Percentiles rank a stretch among this genome's conserved stretches.
These are phyloP conservation scores for Trichoderma brevicompactum DNA, from an alignment of 2,329 filamentous ascomycete genomes.

Conservation along the genomic window DNA sequence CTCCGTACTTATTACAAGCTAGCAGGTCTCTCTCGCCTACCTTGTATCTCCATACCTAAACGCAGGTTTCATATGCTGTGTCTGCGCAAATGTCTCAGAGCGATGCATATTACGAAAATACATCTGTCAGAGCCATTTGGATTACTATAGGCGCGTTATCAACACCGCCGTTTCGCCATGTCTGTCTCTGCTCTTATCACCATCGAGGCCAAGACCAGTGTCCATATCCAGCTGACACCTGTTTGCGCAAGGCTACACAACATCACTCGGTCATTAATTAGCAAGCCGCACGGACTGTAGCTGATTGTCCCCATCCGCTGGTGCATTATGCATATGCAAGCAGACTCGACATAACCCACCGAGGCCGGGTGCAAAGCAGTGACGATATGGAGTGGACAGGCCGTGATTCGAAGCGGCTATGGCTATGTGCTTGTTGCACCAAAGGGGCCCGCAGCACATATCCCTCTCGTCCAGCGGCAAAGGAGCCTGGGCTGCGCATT, in stretches of 20 bases:
- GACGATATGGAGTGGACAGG: neutral
- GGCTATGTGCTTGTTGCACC: neutral
- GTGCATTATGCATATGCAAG: constrained; percentile 13
- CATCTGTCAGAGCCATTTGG: constrained; percentile 1
- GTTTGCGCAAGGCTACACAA: constrained; percentile 5
- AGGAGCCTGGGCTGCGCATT: neutral
- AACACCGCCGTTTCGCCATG: neutral
- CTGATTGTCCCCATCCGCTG: neutral
- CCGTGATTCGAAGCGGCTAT: neutral
- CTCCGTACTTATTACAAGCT: too few species aligned
- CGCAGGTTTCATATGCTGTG: neutral
- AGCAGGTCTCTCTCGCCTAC: neutral
- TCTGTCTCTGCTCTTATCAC: constrained; percentile 2
- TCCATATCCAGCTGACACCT: constrained; percentile 6
- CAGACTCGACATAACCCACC: constrained; percentile 14
- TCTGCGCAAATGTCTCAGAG: constrained; percentile 11
- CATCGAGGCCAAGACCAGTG: neutral
- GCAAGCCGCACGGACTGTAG: neutral
- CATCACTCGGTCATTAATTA: neutral
- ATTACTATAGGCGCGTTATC: constrained; percentile 1
- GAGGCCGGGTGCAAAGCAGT: neutral
- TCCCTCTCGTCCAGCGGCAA: neutral
- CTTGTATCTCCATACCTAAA: constrained; percentile 10
- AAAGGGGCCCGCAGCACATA: neutral
- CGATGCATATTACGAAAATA: constrained; percentile 19